Evolutionary conservation across 148 eudicot species (phyloP), one percentile per base, ranked within the genome.

Genomic region (Pouteria glomerata): DNA sequence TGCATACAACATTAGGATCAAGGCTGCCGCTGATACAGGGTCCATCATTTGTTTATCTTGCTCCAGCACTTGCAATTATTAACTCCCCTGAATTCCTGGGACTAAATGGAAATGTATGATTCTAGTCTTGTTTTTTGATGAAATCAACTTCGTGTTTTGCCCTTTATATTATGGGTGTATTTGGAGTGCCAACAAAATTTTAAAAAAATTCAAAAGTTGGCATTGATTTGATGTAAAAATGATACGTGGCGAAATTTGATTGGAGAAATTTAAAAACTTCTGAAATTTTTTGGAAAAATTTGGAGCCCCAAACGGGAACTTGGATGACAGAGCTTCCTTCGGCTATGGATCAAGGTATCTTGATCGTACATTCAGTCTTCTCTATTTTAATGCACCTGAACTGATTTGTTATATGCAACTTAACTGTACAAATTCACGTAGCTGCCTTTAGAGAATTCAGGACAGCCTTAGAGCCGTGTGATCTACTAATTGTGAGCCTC

Each of bases 1-100:
- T 95, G 82, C 98, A 95, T 65, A 83, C 93, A 11, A 78, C 83
- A 26, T 95, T 95, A 67, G 98, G 97, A 19, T 88, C 93, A 24
- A 86, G 98, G 77, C 81, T 95, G 85, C 98, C 98, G 57, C 82
- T 95, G 68, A 85, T 95, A 79, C 98, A 95, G 79, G 98, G 97
- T 42, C 97, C 98, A 35, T 95, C 98, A 6, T 95, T 88, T 79
- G 97, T 95, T 18, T 90, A 85, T 86, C 84, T 93, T 69, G 98
- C 98, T 74, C 97, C 98, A 1, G 95, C 90, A 10, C 90, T 93
- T 67, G 98, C 94, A 23, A 87, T 93, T 57, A 90, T 93, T 66
- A 91, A 95, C 81, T 91, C 97, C 57, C 86, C 97, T 0, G 98
- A 95, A 78, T 91, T 91, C 56, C 84, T 86, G 74, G 91, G 88